phyloP scores from a whole-genome alignment of 139 green algal genomes.

The Chlorella sp. region DNA sequence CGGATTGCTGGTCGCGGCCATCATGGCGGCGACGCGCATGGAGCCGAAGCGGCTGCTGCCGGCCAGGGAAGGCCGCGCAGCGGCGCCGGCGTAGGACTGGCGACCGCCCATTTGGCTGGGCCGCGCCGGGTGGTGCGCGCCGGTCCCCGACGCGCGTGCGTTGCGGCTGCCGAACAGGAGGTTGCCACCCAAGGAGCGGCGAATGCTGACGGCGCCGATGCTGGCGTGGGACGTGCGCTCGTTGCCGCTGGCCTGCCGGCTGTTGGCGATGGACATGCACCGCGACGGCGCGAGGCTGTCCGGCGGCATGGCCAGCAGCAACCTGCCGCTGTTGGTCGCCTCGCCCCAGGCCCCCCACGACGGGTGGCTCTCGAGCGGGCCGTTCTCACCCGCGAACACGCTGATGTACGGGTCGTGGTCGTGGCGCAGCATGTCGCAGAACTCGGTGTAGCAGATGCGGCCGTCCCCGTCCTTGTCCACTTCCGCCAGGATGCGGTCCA shows the following conservation, averaged over 20 bases:
- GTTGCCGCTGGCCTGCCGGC: not conserved
- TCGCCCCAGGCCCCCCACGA: constrained; percentile 8
- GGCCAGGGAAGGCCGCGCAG: not conserved
- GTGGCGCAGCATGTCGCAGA: constrained; percentile 21
- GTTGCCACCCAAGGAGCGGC: not conserved
- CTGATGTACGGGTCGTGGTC: not conserved
- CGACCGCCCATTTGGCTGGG: not conserved
- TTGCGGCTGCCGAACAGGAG: not conserved
- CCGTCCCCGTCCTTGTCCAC: constrained; percentile 24
- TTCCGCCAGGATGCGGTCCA: constrained; percentile 9
- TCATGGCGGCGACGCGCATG: constrained; percentile 2
- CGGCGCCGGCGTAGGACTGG: not conserved
- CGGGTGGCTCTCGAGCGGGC: not conserved
- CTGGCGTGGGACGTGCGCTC: constrained; percentile 1
- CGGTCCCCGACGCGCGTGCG: not conserved
- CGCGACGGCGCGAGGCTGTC: not conserved
- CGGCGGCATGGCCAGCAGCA: not conserved
- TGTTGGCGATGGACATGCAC: not conserved
- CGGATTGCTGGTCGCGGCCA: not conserved
- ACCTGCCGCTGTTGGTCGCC: not conserved
- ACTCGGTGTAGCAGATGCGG: constrained; percentile 27
- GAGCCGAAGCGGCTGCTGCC: constrained; percentile 5
- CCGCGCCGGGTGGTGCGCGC: not conserved
- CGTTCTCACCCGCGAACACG: not conserved
- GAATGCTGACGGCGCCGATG: not conserved